A percentile compares a stretch with the other conserved stretches of the same genome.
phyloP scores from a whole-genome alignment of 331 rosid genomes.

The Acacia pycnantha region DNA sequence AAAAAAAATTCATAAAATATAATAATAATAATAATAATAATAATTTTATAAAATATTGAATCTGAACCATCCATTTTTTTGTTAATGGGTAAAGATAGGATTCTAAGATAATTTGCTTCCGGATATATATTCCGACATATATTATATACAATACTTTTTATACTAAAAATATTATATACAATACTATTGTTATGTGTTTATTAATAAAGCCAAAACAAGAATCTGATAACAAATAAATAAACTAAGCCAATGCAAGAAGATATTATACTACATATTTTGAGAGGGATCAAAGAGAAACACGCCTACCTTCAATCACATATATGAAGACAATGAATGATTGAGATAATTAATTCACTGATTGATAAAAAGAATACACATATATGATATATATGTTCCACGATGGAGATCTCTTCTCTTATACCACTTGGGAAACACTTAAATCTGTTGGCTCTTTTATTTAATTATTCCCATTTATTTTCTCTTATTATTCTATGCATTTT shows the following conservation, averaged over 20 bases:
- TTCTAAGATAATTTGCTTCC: too few species aligned
- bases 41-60: too few species aligned
- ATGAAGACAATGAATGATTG: slow-evolving; percentile 15
- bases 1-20: too few species aligned
- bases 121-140: not conserved
- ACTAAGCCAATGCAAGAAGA: slow-evolving; percentile 16
- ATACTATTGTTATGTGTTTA: not conserved
- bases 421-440: slow-evolving; percentile 35
- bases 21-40: too few species aligned
- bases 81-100: too few species aligned
- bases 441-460: slow-evolving; percentile 39
- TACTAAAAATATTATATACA: too few species aligned
- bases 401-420: slow-evolving; percentile 30
- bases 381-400: slow-evolving; percentile 7
- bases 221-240: not conserved
- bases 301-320: slow-evolving; percentile 32
- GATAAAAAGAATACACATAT: not conserved
- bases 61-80: too few species aligned
- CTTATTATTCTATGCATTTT: slow-evolving; percentile 16
- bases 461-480: slow-evolving; percentile 10
- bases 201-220: slow-evolving; percentile 12
- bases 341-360: slow-evolving; percentile 18
- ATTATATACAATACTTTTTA: not conserved
- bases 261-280: not conserved
- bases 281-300: slow-evolving; percentile 10